These are phyloP conservation scores for Colletotrichum plurivorum DNA, from an alignment of 2,329 filamentous ascomycete species.

Conservation along the genomic window DNA sequence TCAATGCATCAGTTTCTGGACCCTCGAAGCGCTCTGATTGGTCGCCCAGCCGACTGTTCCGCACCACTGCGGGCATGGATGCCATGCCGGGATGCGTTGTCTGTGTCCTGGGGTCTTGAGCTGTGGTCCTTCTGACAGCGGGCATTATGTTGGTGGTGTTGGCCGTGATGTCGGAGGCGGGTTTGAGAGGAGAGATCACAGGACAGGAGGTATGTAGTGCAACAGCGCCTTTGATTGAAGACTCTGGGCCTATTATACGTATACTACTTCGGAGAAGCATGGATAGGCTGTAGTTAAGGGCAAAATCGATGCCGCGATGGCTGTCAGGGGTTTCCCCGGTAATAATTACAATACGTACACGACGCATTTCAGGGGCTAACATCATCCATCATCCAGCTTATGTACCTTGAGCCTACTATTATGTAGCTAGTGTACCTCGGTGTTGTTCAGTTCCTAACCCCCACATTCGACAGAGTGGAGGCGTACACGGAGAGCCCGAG, in stretches of 20 bases:
- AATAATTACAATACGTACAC: not conserved
- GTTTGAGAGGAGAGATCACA: no score
- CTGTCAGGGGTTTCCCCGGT: slow-evolving; percentile 31
- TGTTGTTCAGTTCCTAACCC: no score
- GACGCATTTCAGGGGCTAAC: no score
- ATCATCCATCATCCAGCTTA: no score
- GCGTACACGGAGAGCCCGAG: no score
- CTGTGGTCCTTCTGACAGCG: not conserved
- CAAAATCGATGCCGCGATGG: slow-evolving; percentile 17
- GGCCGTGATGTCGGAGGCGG: no score
- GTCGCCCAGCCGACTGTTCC: slow-evolving; percentile 34
- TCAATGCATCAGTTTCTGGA: slow-evolving; percentile 32
- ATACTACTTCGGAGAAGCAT: not conserved
- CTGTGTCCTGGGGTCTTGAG: slow-evolving; percentile 9
- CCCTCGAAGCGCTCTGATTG: slow-evolving; percentile 32
- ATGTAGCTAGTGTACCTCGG: no score
- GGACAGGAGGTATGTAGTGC: no score
- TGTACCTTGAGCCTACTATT: no score
- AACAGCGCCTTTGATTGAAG: not conserved
- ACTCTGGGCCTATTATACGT: no score
- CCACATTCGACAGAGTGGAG: no score
- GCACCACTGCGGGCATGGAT: slow-evolving; percentile 22
- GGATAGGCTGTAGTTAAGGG: no score
- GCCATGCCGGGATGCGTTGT: slow-evolving; percentile 25
- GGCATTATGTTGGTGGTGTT: not conserved